These are phyloP conservation scores for Meyerozyma guilliermondii DNA, from an alignment of 1,139 yeast genomes.

Conservation along the genomic window DNA sequence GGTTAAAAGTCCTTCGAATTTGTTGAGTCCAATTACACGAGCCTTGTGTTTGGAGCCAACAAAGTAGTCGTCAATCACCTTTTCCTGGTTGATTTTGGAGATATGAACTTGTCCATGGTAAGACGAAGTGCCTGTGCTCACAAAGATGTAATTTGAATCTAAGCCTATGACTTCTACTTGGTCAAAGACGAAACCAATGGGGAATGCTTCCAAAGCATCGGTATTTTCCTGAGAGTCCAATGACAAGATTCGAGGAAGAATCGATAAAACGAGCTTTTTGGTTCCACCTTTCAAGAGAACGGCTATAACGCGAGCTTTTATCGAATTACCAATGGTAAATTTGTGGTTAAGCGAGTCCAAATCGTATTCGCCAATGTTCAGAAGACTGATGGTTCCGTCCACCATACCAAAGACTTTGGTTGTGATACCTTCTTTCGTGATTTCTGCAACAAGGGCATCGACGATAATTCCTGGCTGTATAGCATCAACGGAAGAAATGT, in stretches of 20 bases:
- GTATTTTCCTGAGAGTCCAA: constrained; percentile 17
- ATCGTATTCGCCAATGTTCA: constrained; percentile 56
- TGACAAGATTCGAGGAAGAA: constrained; percentile 50
- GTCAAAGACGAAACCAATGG: constrained; percentile 70
- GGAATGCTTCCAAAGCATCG: constrained; percentile 60
- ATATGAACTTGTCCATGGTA: constrained; percentile 66
- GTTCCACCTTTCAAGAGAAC: constrained; percentile 52
- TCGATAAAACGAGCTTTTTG: constrained; percentile 59
- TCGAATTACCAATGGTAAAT: constrained; percentile 58
- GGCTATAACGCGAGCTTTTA: constrained; percentile 69
- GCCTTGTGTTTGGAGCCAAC: constrained; percentile 69
- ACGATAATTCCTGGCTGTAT: constrained; percentile 81
- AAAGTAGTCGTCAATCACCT: constrained; percentile 48
- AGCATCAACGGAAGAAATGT: constrained; percentile 69
- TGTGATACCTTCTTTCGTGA: constrained; percentile 56
- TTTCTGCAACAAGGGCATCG: constrained; percentile 64
- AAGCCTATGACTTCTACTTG: constrained; percentile 52
- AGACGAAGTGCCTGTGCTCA: constrained; percentile 52
- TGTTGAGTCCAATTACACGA: constrained; percentile 67
- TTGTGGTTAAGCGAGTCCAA: constrained; percentile 51
- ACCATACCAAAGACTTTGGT: constrained; percentile 70
- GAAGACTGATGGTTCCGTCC: constrained; percentile 63
- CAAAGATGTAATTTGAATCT: constrained; percentile 52
- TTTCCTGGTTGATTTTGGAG: constrained; percentile 59
- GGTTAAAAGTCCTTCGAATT: constrained; percentile 59